Evolutionary conservation across 2,329 filamentous ascomycete species (phyloP).

Genomic region (Trichothecium roseum): DNA sequence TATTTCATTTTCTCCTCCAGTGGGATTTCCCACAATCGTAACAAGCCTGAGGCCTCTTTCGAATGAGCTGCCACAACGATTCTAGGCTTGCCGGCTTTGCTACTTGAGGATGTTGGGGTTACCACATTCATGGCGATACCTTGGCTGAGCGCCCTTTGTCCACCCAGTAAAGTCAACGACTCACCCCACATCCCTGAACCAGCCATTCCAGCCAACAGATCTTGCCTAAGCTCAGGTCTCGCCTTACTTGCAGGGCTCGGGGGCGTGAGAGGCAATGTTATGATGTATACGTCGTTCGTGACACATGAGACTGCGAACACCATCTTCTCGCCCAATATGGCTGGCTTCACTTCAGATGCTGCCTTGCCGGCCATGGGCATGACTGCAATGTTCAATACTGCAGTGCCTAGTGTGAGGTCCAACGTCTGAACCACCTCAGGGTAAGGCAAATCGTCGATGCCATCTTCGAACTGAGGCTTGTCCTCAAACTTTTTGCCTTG

Average conservation of each 20-base stretch:
- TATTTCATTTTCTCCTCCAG: slow-evolving; percentile 27
- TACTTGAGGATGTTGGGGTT: slow-evolving; percentile 25
- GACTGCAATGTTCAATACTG: slow-evolving; percentile 45
- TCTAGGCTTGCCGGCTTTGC: slow-evolving; percentile 25
- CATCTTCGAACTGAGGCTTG: slow-evolving; percentile 47
- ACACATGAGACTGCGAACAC: slow-evolving; percentile 52
- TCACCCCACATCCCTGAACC: slow-evolving; percentile 57
- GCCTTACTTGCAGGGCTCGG: slow-evolving; percentile 50
- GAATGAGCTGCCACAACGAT: slow-evolving; percentile 52
- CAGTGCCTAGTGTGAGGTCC: slow-evolving; percentile 47
- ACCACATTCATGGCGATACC: slow-evolving; percentile 45
- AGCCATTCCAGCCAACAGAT: slow-evolving; percentile 40
- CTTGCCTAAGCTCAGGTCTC: slow-evolving; percentile 39
- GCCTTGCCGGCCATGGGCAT: slow-evolving; percentile 39
- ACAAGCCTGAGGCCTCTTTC: slow-evolving; percentile 45
- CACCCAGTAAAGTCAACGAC: slow-evolving; percentile 40
- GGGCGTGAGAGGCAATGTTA: slow-evolving; percentile 50
- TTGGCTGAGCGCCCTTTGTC: slow-evolving; percentile 41
- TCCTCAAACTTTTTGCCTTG: slow-evolving; percentile 31
- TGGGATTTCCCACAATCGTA: slow-evolving; percentile 49
- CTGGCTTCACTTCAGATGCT: slow-evolving; percentile 33
- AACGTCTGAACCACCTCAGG: slow-evolving; percentile 49
- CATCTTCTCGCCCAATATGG: slow-evolving; percentile 44
- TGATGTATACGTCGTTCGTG: slow-evolving; percentile 43
- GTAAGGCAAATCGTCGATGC: slow-evolving; percentile 36